phyloP scores from a whole-genome alignment of 2,329 filamentous ascomycete genomes.

The Fusarium sp. region DNA sequence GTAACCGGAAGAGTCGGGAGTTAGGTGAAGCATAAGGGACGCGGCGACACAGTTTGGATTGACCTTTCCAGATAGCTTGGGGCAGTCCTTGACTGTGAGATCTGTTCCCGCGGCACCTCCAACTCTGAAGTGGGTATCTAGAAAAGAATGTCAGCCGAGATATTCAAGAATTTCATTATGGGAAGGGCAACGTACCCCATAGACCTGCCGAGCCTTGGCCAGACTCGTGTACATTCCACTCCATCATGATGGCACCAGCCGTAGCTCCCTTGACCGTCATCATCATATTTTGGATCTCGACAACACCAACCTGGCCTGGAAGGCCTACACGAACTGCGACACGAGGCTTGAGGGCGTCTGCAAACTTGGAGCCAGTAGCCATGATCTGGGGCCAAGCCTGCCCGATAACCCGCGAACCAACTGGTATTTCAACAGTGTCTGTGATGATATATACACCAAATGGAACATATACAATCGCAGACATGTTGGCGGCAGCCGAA shows the following conservation, averaged over 20 bases:
- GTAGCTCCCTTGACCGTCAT: constrained; percentile 68
- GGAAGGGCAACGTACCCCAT: constrained; percentile 52
- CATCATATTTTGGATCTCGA: constrained; percentile 73
- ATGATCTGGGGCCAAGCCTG: constrained; percentile 60
- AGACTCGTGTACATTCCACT: constrained; percentile 68
- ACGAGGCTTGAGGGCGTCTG: constrained; percentile 61
- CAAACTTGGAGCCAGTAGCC: constrained; percentile 61
- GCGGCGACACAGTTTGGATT: constrained; percentile 68
- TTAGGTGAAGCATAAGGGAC: constrained; percentile 63
- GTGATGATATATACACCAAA: constrained; percentile 56
- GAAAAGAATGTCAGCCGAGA: not conserved
- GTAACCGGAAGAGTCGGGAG: constrained; percentile 57
- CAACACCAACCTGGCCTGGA: constrained; percentile 63
- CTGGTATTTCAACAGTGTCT: constrained; percentile 58
- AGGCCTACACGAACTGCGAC: constrained; percentile 68
- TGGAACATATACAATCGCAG: constrained; percentile 56
- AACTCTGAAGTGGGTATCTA: constrained; percentile 60
- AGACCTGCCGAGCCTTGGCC: constrained; percentile 57
- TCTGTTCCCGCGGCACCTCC: constrained; percentile 45
- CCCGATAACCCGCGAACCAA: constrained; percentile 58
- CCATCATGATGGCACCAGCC: constrained; percentile 69
- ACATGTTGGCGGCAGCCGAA: constrained; percentile 42
- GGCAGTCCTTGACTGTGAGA: constrained; percentile 37
- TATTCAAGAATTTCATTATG: not conserved
- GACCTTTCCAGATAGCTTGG: constrained; percentile 13